phyloP scores from a whole-genome alignment of 1,284 basidiomycete genomes.

The Leccinum pallidistipes region DNA sequence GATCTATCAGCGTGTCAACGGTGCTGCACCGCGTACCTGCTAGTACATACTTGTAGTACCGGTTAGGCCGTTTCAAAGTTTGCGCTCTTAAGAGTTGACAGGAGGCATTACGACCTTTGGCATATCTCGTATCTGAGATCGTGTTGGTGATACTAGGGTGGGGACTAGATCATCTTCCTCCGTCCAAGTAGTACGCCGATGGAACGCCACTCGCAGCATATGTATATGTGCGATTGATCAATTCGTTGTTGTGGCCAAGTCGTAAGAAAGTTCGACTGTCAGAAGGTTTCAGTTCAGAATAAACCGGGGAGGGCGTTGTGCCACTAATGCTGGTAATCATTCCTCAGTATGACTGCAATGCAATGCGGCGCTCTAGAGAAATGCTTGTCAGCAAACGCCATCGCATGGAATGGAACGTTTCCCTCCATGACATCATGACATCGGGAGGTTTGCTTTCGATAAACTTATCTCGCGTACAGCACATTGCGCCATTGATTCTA shows the following conservation, averaged over 20 bases:
- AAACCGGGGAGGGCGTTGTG: background rate
- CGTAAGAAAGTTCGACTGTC: background rate
- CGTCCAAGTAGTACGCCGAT: background rate
- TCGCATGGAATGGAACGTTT: background rate
- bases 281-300: background rate
- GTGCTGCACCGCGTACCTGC: background rate
- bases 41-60: background rate
- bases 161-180: background rate
- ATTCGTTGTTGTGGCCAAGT: conserved; percentile 4
- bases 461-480: background rate
- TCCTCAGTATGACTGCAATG: background rate
- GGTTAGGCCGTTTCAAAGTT: background rate
- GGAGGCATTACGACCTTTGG: background rate
- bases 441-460: background rate
- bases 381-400: background rate
- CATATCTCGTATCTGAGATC: conserved; percentile 5
- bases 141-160: background rate
- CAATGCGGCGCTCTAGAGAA: background rate
- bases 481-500: background rate
- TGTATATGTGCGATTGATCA: background rate
- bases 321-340: background rate
- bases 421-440: background rate
- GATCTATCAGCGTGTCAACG: background rate
- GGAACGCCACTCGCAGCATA: conserved; percentile 1
- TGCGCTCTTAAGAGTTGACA: background rate